A percentile compares a stretch with the other conserved stretches of the same genome.
These are phyloP conservation scores for Salix viminalis DNA, from an alignment of 345 rosid species.

Conservation along the genomic window DNA sequence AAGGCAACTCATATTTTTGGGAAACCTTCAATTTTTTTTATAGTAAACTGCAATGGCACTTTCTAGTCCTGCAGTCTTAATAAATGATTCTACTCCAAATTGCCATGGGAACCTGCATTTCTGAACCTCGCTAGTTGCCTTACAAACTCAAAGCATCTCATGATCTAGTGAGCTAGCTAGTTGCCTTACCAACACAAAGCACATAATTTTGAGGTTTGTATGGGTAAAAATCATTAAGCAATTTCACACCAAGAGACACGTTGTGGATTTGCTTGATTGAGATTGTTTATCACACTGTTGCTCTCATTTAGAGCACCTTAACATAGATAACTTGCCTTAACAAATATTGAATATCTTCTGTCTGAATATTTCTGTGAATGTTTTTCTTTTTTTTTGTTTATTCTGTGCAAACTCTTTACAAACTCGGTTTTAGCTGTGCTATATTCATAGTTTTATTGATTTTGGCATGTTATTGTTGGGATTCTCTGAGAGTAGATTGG, in stretches of 20 bases:
- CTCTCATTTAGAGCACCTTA: neutral
- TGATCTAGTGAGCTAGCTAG: neutral
- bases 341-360: neutral
- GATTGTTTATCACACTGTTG: neutral
- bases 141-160: neutral
- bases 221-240: neutral
- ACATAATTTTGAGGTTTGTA: neutral
- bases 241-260: neutral
- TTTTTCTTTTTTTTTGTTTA: neutral
- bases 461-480: conserved; percentile 10
- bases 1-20: neutral
- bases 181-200: neutral
- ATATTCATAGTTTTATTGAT: conserved; percentile 5
- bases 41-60: neutral
- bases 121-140: neutral
- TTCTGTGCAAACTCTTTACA: neutral
- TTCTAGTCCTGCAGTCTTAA: neutral
- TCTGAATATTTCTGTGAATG: neutral
- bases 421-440: neutral
- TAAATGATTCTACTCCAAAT: neutral
- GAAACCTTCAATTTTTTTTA: neutral
- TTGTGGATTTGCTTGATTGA: neutral
- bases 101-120: neutral
- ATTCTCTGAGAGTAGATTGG: conserved; percentile 59
- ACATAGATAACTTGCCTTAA: neutral